phyloP scores from a whole-genome alignment of 768 basidiomycete species.

The Podaxis sp. region DNA sequence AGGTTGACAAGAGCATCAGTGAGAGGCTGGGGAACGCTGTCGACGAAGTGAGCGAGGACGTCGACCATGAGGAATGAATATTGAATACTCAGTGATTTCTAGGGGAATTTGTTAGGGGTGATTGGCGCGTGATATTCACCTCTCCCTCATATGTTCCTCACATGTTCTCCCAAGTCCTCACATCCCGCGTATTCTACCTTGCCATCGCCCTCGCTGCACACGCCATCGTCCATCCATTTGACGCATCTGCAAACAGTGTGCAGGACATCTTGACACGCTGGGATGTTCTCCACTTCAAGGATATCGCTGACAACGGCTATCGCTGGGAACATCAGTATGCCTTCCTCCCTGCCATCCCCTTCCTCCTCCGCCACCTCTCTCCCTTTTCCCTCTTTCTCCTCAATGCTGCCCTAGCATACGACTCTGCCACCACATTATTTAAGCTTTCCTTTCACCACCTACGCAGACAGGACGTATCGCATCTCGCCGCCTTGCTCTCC shows the following conservation, averaged over 20 bases:
- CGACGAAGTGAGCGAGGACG: slow-evolving; percentile 43
- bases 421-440: slow-evolving; percentile 46
- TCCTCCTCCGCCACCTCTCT: slow-evolving; percentile 23
- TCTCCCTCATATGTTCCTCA: background rate
- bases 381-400: slow-evolving; percentile 24
- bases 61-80: background rate
- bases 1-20: slow-evolving; percentile 58
- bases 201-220: slow-evolving; percentile 24
- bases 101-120: background rate
- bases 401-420: slow-evolving; percentile 33
- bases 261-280: slow-evolving; percentile 55
- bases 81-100: background rate
- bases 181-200: slow-evolving; percentile 19
- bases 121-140: background rate
- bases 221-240: slow-evolving; percentile 30
- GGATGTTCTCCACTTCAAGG: slow-evolving; percentile 82
- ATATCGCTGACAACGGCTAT: slow-evolving; percentile 56
- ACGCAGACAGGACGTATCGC: slow-evolving; percentile 51
- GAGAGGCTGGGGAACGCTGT: slow-evolving; percentile 57
- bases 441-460: slow-evolving; percentile 57
- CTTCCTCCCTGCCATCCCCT: slow-evolving; percentile 71
- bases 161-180: slow-evolving; percentile 11
- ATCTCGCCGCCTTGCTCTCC: slow-evolving; percentile 60
- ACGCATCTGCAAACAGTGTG: slow-evolving; percentile 21
- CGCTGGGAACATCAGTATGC: slow-evolving; percentile 83